These are phyloP conservation scores for Venturia aucupariae DNA, from an alignment of 2,329 filamentous ascomycete species.

Conservation along the genomic window DNA sequence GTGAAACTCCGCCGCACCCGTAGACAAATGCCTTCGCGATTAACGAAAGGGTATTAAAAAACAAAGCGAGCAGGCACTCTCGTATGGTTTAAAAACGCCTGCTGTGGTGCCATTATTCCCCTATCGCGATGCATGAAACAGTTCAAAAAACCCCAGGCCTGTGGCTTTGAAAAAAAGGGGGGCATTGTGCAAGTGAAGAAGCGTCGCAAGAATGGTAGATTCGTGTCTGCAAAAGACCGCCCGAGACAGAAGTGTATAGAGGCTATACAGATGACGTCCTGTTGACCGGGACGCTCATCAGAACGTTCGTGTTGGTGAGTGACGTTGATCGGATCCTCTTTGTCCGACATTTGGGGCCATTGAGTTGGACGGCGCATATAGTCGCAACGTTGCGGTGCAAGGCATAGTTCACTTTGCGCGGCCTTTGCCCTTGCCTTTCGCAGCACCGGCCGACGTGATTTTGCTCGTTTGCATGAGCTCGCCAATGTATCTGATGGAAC, in stretches of 20 bases:
- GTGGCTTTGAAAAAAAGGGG: background rate
- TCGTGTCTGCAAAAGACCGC: background rate
- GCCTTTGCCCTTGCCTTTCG: conserved; percentile 36
- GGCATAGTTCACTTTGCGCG: background rate
- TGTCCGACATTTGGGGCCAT: background rate
- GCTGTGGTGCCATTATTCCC: background rate
- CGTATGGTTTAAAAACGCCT: background rate
- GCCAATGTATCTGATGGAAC: conserved; percentile 70
- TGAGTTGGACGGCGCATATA: background rate
- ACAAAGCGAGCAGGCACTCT: background rate
- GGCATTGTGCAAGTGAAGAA: background rate
- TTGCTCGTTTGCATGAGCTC: conserved; percentile 76
- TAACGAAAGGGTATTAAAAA: background rate
- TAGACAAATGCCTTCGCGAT: conserved; percentile 3
- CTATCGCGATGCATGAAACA: background rate
- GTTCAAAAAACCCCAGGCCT: background rate
- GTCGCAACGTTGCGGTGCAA: background rate
- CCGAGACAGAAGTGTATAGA: background rate
- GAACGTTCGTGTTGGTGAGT: background rate
- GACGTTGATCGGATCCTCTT: background rate
- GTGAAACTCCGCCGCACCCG: background rate
- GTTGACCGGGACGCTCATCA: background rate
- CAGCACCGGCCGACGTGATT: conserved; percentile 44
- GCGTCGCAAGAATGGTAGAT: background rate
- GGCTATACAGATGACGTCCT: background rate